phyloP scores from a whole-genome alignment of 495 filamentous ascomycete species.

The Aspergillus coremiiformis region DNA sequence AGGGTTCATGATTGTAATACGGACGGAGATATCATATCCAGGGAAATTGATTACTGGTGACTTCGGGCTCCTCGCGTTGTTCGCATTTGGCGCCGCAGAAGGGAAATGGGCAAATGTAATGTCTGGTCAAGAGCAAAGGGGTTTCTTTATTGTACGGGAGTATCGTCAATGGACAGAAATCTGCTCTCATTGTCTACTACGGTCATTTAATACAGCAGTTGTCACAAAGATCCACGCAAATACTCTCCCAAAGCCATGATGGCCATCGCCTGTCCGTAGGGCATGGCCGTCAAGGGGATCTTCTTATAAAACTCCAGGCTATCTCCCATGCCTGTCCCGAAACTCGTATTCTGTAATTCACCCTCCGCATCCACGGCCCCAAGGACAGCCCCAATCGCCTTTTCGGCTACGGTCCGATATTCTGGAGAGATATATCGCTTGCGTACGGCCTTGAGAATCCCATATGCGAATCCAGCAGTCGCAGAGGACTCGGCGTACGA shows the following conservation, averaged over 20 bases:
- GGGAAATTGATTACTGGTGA: no score
- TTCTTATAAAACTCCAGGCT: conserved; percentile 60
- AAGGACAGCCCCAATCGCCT: conserved; percentile 54
- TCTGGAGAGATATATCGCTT: conserved; percentile 55
- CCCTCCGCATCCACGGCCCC: conserved; percentile 51
- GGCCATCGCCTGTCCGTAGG: conserved; percentile 72
- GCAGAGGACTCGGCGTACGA: conserved; percentile 66
- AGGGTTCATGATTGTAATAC: no score
- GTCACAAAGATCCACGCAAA: conserved; percentile 33
- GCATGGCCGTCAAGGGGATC: conserved; percentile 65
- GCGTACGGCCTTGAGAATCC: conserved; percentile 61
- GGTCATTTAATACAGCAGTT: no score
- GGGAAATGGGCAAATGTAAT: no score
- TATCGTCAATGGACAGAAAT: neutral
- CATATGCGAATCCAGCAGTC: conserved; percentile 69
- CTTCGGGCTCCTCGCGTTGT: no score
- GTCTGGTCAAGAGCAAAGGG: no score
- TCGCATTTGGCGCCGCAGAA: no score
- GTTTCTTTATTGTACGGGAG: no score
- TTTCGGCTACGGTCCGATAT: conserved; percentile 45
- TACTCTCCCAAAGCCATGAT: conserved; percentile 66
- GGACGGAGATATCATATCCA: no score
- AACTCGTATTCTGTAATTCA: conserved; percentile 61
- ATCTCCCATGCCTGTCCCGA: conserved; percentile 66
- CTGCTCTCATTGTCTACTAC: no score